Percentiles rank a stretch among this genome's conserved stretches.
These are phyloP conservation scores for Isabelozyma pseudorhagii DNA, from an alignment of 805 yeast species.

Conservation along the genomic window DNA sequence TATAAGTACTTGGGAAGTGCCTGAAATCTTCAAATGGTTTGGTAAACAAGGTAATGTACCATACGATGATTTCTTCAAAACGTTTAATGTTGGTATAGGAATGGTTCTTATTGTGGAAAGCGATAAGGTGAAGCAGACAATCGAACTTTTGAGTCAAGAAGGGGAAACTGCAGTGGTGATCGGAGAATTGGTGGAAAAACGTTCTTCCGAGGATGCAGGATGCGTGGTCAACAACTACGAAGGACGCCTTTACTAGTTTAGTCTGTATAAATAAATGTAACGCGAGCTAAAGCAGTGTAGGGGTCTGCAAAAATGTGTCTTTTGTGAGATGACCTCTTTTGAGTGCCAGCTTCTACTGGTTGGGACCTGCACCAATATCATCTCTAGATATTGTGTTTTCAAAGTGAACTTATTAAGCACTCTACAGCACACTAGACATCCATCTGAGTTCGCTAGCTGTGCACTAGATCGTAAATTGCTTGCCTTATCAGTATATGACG, in stretches of 20 bases:
- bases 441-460: no score
- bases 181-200: constrained; percentile 33
- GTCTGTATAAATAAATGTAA: neutral
- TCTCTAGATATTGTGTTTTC: no score
- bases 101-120: constrained; percentile 84
- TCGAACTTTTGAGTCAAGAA: constrained; percentile 50
- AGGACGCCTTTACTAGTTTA: constrained; percentile 30
- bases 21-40: constrained; percentile 90
- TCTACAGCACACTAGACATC: no score
- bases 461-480: no score
- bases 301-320: no score
- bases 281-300: no score
- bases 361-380: no score
- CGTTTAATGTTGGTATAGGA: constrained; percentile 95
- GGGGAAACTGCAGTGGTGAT: constrained; percentile 70
- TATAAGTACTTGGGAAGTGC: constrained; percentile 76
- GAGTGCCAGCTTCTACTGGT: no score
- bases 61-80: constrained; percentile 75
- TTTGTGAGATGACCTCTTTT: no score
- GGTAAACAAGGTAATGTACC: constrained; percentile 92
- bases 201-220: constrained; percentile 49
- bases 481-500: no score
- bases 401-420: no score
- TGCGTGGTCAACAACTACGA: constrained; percentile 55
- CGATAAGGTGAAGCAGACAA: constrained; percentile 59